Evolutionary conservation across 306 rosid species (phyloP).

Genomic region (Prunus armeniaca): DNA sequence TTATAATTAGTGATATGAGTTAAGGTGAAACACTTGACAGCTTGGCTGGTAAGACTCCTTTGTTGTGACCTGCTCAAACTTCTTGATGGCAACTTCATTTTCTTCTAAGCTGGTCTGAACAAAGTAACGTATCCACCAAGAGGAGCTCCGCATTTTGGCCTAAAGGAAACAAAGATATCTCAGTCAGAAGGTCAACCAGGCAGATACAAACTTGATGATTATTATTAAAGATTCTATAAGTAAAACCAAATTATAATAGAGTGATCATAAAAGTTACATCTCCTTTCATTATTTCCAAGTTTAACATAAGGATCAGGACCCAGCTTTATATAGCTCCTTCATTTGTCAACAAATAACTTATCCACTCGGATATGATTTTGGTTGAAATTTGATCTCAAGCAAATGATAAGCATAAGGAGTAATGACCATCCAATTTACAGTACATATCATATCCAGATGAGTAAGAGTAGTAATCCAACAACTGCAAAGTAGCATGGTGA

Average conservation of each 20-base stretch:
- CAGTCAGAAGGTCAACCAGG: conserved; percentile 13
- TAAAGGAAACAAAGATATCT: conserved; percentile 27
- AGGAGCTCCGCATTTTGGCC: conserved; percentile 84
- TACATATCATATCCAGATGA: background rate
- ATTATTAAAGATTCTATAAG: background rate
- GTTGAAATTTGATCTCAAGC: background rate
- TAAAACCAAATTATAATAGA: background rate
- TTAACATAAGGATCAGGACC: background rate
- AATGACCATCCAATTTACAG: background rate
- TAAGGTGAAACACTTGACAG: conserved; percentile 88
- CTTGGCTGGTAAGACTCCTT: conserved; percentile 55
- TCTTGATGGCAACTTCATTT: conserved; percentile 53
- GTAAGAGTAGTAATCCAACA: background rate
- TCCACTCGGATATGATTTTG: background rate
- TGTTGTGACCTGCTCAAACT: conserved; percentile 67
- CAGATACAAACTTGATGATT: background rate
- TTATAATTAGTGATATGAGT: conserved; percentile 50
- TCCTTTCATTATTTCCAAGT: background rate
- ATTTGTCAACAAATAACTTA: background rate
- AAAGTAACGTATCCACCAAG: conserved; percentile 86
- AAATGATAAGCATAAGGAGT: background rate
- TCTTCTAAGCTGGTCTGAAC: conserved; percentile 60
- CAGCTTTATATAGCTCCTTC: background rate
- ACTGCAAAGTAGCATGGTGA: conserved; percentile 14
- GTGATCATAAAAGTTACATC: background rate